A percentile compares a stretch with the other conserved stretches of the same genome.
Conservation (phyloP, 306 rosid genomes). For the Vicia villosa region DNA sequence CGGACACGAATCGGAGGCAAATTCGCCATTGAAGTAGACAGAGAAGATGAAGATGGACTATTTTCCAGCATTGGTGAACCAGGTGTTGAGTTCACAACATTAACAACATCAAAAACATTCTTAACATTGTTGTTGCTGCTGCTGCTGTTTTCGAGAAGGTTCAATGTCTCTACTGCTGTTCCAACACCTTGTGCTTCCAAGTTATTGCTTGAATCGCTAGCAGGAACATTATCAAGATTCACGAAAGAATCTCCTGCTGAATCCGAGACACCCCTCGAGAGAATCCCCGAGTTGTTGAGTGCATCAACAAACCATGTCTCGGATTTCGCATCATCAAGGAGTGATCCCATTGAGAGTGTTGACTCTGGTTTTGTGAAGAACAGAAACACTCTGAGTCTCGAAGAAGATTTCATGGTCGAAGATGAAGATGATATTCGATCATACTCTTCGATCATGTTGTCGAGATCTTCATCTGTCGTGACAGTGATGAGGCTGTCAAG, state of each 20-base stretch:
- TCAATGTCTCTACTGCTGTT: slow-evolving; percentile 18
- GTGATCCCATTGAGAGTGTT: slow-evolving; percentile 73
- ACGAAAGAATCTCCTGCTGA: slow-evolving; percentile 60
- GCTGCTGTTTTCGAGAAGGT: slow-evolving; percentile 29
- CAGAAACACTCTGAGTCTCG: slow-evolving; percentile 70
- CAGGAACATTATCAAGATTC: slow-evolving; percentile 56
- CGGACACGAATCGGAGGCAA: slow-evolving; percentile 89
- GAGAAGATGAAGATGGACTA: slow-evolving; percentile 60
- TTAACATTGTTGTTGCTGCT: slow-evolving; percentile 45
- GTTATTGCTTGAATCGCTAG: slow-evolving; percentile 65
- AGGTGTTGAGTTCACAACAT: slow-evolving; percentile 43
- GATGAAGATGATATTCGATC: slow-evolving; percentile 51
- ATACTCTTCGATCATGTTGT: slow-evolving; percentile 90
- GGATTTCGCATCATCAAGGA: slow-evolving; percentile 78
- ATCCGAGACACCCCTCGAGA: slow-evolving; percentile 63
- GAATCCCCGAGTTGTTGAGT: slow-evolving; percentile 64
- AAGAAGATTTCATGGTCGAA: slow-evolving; percentile 57
- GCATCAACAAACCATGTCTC: slow-evolving; percentile 97
- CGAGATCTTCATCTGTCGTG: slow-evolving; percentile 83
- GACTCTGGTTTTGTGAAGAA: slow-evolving; percentile 80
- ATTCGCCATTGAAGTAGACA: slow-evolving; percentile 71
- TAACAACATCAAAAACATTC: slow-evolving; percentile 45
- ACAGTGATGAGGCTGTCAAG: slow-evolving; percentile 79
- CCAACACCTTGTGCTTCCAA: slow-evolving; percentile 52
- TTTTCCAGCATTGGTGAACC: slow-evolving; percentile 68